Conservation (phyloP, 2,329 filamentous ascomycete species). For the Penicillium crustosum region DNA sequence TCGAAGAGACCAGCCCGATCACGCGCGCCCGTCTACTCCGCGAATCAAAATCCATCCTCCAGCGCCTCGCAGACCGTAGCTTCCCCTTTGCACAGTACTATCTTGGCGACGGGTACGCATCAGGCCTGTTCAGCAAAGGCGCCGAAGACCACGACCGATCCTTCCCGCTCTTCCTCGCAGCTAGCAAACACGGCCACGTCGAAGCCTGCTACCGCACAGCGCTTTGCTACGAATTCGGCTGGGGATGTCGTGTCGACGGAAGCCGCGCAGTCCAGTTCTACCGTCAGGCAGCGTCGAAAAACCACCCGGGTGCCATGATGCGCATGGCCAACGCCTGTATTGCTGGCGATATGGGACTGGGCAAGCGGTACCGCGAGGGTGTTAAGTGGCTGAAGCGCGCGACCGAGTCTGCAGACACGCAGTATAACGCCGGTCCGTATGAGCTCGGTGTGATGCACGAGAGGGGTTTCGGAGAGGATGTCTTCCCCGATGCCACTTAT, state of each 20-base stretch:
- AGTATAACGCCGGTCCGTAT: conserved; percentile 92
- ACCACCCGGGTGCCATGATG: conserved; percentile 92
- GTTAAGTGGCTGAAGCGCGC: conserved; percentile 96
- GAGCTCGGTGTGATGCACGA: conserved; percentile 88
- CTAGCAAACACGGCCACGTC: conserved; percentile 94
- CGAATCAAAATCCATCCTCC: conserved; percentile 86
- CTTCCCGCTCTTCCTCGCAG: conserved; percentile 87
- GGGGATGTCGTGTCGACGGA: conserved; percentile 88
- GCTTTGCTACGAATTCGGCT: conserved; percentile 96
- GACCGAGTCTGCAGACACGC: conserved; percentile 79
- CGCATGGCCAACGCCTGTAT: conserved; percentile 88
- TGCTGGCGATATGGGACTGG: conserved; percentile 79
- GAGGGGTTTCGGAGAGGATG: conserved; percentile 87
- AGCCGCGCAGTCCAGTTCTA: conserved; percentile 93
- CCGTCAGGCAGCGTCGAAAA: conserved; percentile 84
- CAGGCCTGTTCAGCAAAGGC: conserved; percentile 91
- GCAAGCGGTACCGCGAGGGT: conserved; percentile 83
- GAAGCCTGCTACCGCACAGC: conserved; percentile 93
- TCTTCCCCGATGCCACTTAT: conserved; percentile 87
- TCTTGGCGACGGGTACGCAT: conserved; percentile 88
- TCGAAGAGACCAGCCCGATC: conserved; percentile 38
- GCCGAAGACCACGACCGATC: conserved; percentile 89
- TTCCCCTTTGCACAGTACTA: conserved; percentile 99
- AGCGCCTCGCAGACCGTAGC: conserved; percentile 78
- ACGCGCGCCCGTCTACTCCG: conserved; percentile 68